These are phyloP conservation scores for Nakazawaea ishiwadae DNA, from an alignment of 805 yeast species.

Conservation along the genomic window DNA sequence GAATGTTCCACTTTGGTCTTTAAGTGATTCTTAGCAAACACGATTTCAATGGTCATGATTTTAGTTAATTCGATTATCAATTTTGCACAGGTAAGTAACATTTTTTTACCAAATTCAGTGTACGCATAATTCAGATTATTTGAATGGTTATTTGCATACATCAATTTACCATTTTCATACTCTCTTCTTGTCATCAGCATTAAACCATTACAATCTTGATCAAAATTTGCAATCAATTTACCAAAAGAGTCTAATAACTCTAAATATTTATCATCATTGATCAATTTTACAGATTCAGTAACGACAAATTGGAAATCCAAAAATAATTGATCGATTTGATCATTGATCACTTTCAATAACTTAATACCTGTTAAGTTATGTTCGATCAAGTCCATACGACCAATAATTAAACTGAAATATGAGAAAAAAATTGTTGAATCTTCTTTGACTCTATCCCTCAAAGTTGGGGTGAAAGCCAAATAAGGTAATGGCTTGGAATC, in stretches of 20 bases:
- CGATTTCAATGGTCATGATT: constrained; percentile 1
- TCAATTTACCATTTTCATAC: not conserved
- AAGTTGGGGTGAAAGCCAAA: constrained; percentile 52
- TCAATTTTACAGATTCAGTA: not conserved
- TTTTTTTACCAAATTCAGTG: not conserved
- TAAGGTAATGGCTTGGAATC: constrained; percentile 35
- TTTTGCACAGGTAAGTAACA: constrained; percentile 4
- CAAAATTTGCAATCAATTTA: constrained; percentile 2
- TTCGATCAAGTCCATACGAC: constrained; percentile 75
- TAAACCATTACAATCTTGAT: not conserved
- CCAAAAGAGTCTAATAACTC: not conserved
- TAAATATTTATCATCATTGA: not conserved
- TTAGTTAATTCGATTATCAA: constrained; percentile 7
- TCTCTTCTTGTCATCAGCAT: not conserved
- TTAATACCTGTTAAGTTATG: constrained; percentile 69
- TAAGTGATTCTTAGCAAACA: not conserved
- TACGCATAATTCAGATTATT: not conserved
- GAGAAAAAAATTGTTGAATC: constrained; percentile 50
- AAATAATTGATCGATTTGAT: constrained; percentile 61
- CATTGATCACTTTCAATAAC: constrained; percentile 57
- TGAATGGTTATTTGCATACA: not conserved
- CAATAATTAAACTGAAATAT: constrained; percentile 63
- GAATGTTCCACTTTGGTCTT: constrained; percentile 4
- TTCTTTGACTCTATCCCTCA: constrained; percentile 59
- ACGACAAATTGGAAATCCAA: constrained; percentile 37